Percentiles rank a stretch among this genome's conserved stretches.
Evolutionary conservation across 2,329 filamentous ascomycete species (phyloP).

Genomic region (Rasamsonia emersonii): DNA sequence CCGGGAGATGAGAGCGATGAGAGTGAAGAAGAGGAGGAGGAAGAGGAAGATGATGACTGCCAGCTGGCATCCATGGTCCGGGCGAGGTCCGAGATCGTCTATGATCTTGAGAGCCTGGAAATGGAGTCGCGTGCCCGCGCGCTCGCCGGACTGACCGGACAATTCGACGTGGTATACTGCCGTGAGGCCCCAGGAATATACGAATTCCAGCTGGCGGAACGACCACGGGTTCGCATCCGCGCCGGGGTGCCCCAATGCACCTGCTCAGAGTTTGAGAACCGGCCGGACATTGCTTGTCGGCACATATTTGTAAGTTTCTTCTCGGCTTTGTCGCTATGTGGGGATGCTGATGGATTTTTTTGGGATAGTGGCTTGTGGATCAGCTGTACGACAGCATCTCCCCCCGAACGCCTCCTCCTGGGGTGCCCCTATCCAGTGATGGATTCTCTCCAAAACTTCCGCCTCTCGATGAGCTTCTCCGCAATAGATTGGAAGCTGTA

Average conservation of each 20-base stretch:
- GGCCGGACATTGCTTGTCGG: slow-evolving; percentile 26
- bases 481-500: slow-evolving; percentile 23
- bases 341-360: too few relatives aligned
- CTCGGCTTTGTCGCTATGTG: background rate
- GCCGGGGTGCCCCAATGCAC: slow-evolving; percentile 24
- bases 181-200: slow-evolving; percentile 20
- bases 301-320: slow-evolving; percentile 33
- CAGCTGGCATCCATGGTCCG: slow-evolving; percentile 14
- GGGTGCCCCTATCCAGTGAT: slow-evolving; percentile 22
- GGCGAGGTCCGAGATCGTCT: slow-evolving; percentile 26
- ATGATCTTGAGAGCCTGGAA: slow-evolving; percentile 25
- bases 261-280: slow-evolving; percentile 25
- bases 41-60: slow-evolving; percentile 9
- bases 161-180: slow-evolving; percentile 28
- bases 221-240: slow-evolving; percentile 24
- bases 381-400: slow-evolving; percentile 29
- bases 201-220: slow-evolving; percentile 30
- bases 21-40: slow-evolving; percentile 12
- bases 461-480: slow-evolving; percentile 24
- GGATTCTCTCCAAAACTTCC: slow-evolving; percentile 22
- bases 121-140: slow-evolving; percentile 22
- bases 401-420: slow-evolving; percentile 17
- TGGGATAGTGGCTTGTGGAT: slow-evolving; percentile 32
- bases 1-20: slow-evolving; percentile 1
- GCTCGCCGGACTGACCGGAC: slow-evolving; percentile 23